phyloP scores from a whole-genome alignment of 1,139 yeast species.

The Hyphopichia burtonii region DNA sequence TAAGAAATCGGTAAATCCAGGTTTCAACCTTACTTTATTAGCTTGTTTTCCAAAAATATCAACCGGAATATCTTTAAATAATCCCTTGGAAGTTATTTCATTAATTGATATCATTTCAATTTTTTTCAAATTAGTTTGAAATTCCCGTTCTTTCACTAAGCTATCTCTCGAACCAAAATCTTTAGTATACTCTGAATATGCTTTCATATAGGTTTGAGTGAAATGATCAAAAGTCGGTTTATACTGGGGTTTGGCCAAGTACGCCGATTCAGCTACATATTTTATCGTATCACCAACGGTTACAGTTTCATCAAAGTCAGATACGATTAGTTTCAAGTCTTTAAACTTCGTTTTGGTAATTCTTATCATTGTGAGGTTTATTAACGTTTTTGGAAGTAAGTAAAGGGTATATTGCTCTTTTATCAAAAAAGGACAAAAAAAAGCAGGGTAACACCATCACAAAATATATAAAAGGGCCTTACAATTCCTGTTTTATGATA shows the following conservation, averaged over 20 bases:
- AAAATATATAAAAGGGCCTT: no score
- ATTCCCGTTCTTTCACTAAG: constrained; percentile 35
- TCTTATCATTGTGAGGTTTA: no score
- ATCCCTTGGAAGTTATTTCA: constrained; percentile 36
- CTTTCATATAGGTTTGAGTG: constrained; percentile 41
- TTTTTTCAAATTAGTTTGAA: constrained; percentile 41
- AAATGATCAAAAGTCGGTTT: constrained; percentile 46
- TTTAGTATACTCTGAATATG: constrained; percentile 23
- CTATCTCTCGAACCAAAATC: constrained; percentile 18
- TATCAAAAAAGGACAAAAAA: no score
- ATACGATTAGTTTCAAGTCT: constrained; percentile 21
- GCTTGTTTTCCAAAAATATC: constrained; percentile 35
- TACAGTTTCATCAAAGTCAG: constrained; percentile 76
- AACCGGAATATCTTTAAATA: constrained; percentile 46
- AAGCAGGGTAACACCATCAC: no score
- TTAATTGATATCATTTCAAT: constrained; percentile 54
- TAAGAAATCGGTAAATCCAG: constrained; percentile 44
- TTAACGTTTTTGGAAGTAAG: no score
- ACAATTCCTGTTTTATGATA: no score
- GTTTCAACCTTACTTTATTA: constrained; percentile 34
- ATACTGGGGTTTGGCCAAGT: constrained; percentile 32
- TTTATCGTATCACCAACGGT: constrained; percentile 58
- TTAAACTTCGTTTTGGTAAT: neutral
- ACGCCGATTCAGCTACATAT: constrained; percentile 52
- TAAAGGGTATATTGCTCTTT: no score